Conservation (phyloP, 192 early-diverging fungal genomes). For the Jimgerdemannia flammicorona region DNA sequence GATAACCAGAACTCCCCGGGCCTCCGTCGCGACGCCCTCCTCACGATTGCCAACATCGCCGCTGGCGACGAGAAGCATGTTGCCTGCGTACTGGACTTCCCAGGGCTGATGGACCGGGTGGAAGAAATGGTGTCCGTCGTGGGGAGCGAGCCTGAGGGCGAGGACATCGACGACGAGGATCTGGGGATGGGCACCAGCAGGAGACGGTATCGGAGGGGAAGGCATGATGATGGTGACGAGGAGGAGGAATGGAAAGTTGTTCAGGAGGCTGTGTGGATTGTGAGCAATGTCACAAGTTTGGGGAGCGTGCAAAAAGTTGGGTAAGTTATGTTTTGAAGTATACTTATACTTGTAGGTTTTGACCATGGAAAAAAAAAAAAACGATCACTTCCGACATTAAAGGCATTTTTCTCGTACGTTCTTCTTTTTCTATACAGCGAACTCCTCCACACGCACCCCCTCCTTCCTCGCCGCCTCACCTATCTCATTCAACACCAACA, state of each 20-base stretch:
- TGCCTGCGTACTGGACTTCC: constrained; percentile 5
- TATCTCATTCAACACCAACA: constrained; percentile 8
- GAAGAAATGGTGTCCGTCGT: background rate
- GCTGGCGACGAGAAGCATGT: constrained; percentile 18
- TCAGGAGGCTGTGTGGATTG: constrained; percentile 21
- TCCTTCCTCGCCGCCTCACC: constrained; percentile 5
- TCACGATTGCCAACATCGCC: constrained; percentile 25
- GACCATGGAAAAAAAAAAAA: too few species aligned
- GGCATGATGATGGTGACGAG: background rate
- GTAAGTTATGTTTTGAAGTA: constrained; percentile 5
- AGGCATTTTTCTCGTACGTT: background rate
- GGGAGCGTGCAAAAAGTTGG: constrained; percentile 16
- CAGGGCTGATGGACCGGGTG: constrained; percentile 19
- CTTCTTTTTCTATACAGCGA: background rate
- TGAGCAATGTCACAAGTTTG: constrained; percentile 23
- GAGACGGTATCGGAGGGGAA: background rate
- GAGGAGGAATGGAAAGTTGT: constrained; percentile 34
- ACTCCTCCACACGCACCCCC: constrained; percentile 13
- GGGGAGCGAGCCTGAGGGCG: constrained; percentile 10
- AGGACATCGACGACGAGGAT: background rate
- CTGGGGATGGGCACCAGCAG: constrained; percentile 1
- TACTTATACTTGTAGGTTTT: too few species aligned
- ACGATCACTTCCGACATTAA: background rate
- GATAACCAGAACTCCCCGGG: background rate
- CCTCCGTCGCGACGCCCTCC: constrained; percentile 23